phyloP scores from a whole-genome alignment of 495 filamentous ascomycete species.

The Hypoxylon intermedium region DNA sequence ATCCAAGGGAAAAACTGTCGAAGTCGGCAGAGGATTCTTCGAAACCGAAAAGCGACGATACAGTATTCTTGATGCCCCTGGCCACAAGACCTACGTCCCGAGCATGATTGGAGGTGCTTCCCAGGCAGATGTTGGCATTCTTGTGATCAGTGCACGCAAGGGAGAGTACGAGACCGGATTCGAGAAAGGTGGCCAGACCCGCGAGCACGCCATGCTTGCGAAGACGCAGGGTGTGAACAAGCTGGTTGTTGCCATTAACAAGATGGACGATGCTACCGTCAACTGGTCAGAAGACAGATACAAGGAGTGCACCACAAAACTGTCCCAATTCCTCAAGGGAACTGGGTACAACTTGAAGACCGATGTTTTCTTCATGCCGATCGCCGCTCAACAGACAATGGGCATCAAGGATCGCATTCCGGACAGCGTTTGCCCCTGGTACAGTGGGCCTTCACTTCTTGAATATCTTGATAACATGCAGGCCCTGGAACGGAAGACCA shows the following conservation, averaged over 20 bases:
- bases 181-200: slow-evolving; percentile 96
- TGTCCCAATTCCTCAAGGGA: slow-evolving; percentile 83
- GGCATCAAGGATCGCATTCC: slow-evolving; percentile 90
- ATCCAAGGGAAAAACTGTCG: slow-evolving; percentile 96
- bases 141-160: slow-evolving; percentile 96
- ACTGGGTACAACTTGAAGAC: slow-evolving; percentile 92
- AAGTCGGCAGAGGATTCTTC: slow-evolving; percentile 96
- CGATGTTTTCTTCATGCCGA: slow-evolving; percentile 94
- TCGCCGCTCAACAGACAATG: slow-evolving; percentile 83
- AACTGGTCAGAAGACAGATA: slow-evolving; percentile 93
- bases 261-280: slow-evolving; percentile 96
- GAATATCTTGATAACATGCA: slow-evolving; percentile 93
- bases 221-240: slow-evolving; percentile 99
- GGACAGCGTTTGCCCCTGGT: slow-evolving; percentile 78
- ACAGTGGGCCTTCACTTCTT: slow-evolving; percentile 88
- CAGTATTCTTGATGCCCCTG: slow-evolving; percentile 94
- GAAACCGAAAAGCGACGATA: slow-evolving; percentile 89
- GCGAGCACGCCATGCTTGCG: slow-evolving; percentile 95
- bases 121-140: slow-evolving; percentile 92
- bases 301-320: slow-evolving; percentile 89
- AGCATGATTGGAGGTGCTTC: slow-evolving; percentile 97
- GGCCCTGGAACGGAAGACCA: slow-evolving; percentile 91
- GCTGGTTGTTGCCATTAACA: slow-evolving; percentile 93
- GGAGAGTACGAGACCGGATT: slow-evolving; percentile 99
- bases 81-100: slow-evolving; percentile 95